Evolutionary conservation across 306 rosid genomes (phyloP), one percentile per base, ranked within the genome.

Genomic region (Dalbergia oliveri): DNA sequence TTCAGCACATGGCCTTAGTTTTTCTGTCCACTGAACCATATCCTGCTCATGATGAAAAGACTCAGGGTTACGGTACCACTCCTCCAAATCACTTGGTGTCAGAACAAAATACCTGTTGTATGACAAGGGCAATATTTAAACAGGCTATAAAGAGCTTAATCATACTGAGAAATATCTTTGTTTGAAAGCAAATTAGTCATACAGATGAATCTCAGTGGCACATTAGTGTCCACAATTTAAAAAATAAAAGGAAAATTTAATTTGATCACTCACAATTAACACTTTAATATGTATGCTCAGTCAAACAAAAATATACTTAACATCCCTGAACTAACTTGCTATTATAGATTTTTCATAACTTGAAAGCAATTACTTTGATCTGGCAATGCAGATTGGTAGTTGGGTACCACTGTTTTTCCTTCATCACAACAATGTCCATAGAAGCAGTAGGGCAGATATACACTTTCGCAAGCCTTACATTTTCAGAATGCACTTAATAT

Each of bases 1-100:
- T 83, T 94, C 99, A 67, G 99, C 97, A 74, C 97, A 94, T 56
- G 99, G 99, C 86, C 99, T 90, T 82, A 94, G 85, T 84, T 91
- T 94, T 87, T 94, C 99, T 35, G 97, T 93, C 97, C 99, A 94
- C 89, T 93, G 97, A 83, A 94, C 87, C 99, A 94, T 94, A 87
- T 94, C 99, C 85, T 94, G 97, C 90, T 94, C 99, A 10, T 94
- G 99, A 84, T 94, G 99, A 81, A 94, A 94, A 81, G 91, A 81
- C 77, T 94, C 99, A 0, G 99, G 95, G 78, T 89, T 91, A 77
- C 72, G 91, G 78, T 91, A 94, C 97, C 94, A 91, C 83, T 91
- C 97, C 88, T 92, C 97, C 92, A 94, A 86, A 89, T 94, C 99
- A 80, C 89, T 87, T 33, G 94, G 73, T 70, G 91, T 85, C 71